Evolutionary conservation across 768 basidiomycete species (phyloP).

Genomic region (Amanita fuliginea): DNA sequence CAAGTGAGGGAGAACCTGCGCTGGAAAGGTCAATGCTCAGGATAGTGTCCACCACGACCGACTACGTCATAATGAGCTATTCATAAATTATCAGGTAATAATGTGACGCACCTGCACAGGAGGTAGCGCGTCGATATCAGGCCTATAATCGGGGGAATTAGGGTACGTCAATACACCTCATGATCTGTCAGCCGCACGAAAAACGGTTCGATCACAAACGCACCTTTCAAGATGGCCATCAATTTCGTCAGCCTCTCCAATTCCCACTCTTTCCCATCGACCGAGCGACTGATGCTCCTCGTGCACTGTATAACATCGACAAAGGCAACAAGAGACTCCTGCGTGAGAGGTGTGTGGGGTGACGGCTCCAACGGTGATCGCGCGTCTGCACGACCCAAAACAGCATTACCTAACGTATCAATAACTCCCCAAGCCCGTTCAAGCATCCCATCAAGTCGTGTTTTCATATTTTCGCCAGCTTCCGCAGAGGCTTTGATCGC

Average conservation of each 20-base stretch:
- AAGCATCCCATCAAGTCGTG: slow-evolving; percentile 33
- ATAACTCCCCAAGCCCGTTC: slow-evolving; percentile 64
- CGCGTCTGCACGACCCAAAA: slow-evolving; percentile 20
- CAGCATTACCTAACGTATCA: slow-evolving; percentile 48
- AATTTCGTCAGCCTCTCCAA: slow-evolving; percentile 53
- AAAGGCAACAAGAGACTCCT: slow-evolving; percentile 78
- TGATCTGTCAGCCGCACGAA: background rate
- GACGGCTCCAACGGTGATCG: slow-evolving; percentile 1
- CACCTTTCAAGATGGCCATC: slow-evolving; percentile 72
- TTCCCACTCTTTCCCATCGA: slow-evolving; percentile 53
- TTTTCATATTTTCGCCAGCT: slow-evolving; percentile 29
- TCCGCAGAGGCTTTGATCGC: slow-evolving; percentile 50
- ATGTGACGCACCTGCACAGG: slow-evolving; percentile 57
- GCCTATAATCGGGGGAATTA: slow-evolving; percentile 75
- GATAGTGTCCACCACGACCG: slow-evolving; percentile 62
- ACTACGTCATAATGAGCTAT: slow-evolving; percentile 24
- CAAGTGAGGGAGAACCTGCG: slow-evolving; percentile 52
- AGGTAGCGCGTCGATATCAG: slow-evolving; percentile 74
- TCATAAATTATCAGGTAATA: background rate
- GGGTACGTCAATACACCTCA: slow-evolving; percentile 71
- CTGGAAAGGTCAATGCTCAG: slow-evolving; percentile 54
- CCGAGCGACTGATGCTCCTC: slow-evolving; percentile 34
- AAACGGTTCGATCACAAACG: slow-evolving; percentile 3
- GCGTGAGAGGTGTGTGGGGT: slow-evolving; percentile 46
- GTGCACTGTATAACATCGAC: slow-evolving; percentile 61